A percentile compares a stretch with the other conserved stretches of the same genome.
Evolutionary conservation across 805 yeast genomes (phyloP).

Genomic region (Saturnispora mendoncae): DNA sequence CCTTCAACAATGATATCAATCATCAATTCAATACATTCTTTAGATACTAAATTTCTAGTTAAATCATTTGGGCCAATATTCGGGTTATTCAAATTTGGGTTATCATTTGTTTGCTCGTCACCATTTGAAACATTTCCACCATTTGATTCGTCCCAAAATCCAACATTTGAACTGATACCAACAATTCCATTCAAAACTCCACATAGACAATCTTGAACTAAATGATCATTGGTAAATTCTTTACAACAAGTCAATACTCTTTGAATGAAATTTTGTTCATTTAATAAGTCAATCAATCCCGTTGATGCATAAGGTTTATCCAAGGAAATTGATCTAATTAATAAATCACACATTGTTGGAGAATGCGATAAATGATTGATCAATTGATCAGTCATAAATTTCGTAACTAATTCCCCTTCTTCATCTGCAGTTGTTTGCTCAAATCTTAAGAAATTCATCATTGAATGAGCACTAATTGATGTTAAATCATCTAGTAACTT

Average conservation of each 20-base stretch:
- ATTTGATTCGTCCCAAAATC: conserved; percentile 26
- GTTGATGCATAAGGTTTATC: conserved; percentile 85
- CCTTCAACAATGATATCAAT: conserved; percentile 67
- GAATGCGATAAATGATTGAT: conserved; percentile 68
- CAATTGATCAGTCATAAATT: conserved; percentile 59
- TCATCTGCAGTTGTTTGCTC: conserved; percentile 19
- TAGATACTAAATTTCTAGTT: conserved; percentile 81
- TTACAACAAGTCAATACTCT: conserved; percentile 61
- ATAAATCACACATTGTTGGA: conserved; percentile 83
- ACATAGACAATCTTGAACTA: conserved; percentile 34
- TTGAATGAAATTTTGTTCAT: conserved; percentile 61
- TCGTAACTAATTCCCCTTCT: conserved; percentile 13
- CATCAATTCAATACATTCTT: conserved; percentile 52
- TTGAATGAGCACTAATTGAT: conserved; percentile 70
- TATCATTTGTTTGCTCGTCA: conserved; percentile 49
- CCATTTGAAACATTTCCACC: conserved; percentile 8
- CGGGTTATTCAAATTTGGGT: conserved; percentile 46
- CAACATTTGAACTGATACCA: conserved; percentile 34
- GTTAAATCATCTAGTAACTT: conserved; percentile 79
- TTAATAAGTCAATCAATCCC: conserved; percentile 69
- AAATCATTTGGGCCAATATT: conserved; percentile 94
- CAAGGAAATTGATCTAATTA: conserved; percentile 78
- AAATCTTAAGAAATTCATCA: conserved; percentile 57
- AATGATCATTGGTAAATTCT: conserved; percentile 24
- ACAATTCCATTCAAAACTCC: conserved; percentile 89